Percentiles rank a stretch among this genome's conserved stretches.
Evolutionary conservation across 495 filamentous ascomycete genomes (phyloP).

Genomic region (Hamigera avellanea): DNA sequence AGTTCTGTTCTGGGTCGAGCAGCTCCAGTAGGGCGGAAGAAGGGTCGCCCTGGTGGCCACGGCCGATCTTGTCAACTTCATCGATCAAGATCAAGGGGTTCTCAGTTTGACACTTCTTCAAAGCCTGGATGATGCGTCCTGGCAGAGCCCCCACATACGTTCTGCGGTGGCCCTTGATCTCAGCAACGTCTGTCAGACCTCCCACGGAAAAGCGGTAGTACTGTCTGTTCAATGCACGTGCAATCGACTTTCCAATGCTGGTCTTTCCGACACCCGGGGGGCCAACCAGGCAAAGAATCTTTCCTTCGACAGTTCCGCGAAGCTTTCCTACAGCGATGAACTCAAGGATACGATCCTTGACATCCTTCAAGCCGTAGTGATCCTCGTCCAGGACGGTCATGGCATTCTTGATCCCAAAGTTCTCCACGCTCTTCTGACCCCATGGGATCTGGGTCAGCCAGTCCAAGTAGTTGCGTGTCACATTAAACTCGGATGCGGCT

Average conservation of each 20-base stretch:
- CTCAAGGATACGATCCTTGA: constrained; percentile 97
- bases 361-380: constrained; percentile 94
- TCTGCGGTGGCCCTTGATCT: constrained; percentile 95
- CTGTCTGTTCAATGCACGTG: constrained; percentile 82
- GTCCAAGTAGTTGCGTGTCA: constrained; percentile 97
- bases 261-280: constrained; percentile 97
- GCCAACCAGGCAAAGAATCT: constrained; percentile 96
- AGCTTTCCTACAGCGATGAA: constrained; percentile 98
- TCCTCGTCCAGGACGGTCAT: constrained; percentile 90
- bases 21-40: constrained; percentile 90
- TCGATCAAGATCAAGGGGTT: constrained; percentile 96
- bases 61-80: constrained; percentile 95
- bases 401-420: constrained; percentile 87
- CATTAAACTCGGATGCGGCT: constrained; percentile 95
- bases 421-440: constrained; percentile 92
- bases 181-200: constrained; percentile 94
- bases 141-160: constrained; percentile 97
- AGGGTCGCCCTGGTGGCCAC: constrained; percentile 91
- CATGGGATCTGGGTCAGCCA: constrained; percentile 98
- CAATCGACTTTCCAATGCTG: constrained; percentile 96
- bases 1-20: constrained; percentile 96
- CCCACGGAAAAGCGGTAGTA: constrained; percentile 98
- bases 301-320: constrained; percentile 93
- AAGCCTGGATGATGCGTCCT: constrained; percentile 90
- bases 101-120: constrained; percentile 99